A percentile compares a stretch with the other conserved stretches of the same genome.
These are phyloP conservation scores for Talaromyces sp. DNA, from an alignment of 2,329 filamentous ascomycete genomes.

Conservation along the genomic window DNA sequence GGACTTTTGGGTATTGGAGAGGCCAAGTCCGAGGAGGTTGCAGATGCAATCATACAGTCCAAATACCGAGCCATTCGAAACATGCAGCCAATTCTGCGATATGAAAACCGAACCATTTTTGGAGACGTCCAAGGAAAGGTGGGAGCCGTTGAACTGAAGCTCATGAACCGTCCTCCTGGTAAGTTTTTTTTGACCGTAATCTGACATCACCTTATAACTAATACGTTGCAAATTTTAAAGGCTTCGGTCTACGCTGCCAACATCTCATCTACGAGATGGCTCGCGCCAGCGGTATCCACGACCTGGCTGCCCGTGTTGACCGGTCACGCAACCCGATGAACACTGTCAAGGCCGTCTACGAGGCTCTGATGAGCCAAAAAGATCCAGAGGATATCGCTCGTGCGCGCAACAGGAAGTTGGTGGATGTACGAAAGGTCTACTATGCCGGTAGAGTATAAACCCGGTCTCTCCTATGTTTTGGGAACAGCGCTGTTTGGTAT, in stretches of 20 bases:
- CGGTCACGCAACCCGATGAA: constrained; percentile 96
- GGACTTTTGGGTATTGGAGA: constrained; percentile 85
- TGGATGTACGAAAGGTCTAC: constrained; percentile 95
- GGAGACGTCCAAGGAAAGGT: constrained; percentile 81
- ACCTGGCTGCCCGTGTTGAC: constrained; percentile 77
- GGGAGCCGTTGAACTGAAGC: constrained; percentile 77
- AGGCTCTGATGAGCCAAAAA: constrained; percentile 77
- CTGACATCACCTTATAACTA: constrained; percentile 1
- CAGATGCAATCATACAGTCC: constrained; percentile 66
- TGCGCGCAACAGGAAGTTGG: constrained; percentile 87
- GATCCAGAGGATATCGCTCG: constrained; percentile 86
- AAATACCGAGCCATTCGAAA: constrained; percentile 79
- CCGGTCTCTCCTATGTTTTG: neutral
- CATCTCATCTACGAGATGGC: constrained; percentile 93
- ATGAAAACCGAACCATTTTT: constrained; percentile 88
- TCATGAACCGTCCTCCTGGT: constrained; percentile 85
- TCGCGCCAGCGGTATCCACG: constrained; percentile 77
- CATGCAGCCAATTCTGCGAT: constrained; percentile 86
- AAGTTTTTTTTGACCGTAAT: constrained; percentile 31
- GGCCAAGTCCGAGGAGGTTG: constrained; percentile 75
- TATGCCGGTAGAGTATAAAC: constrained; percentile 71
- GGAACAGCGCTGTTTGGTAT: neutral
- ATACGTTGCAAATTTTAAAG: constrained; percentile 43
- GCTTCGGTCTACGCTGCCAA: constrained; percentile 89
- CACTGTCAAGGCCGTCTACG: constrained; percentile 83